phyloP scores from a whole-genome alignment of 2,329 filamentous ascomycete species.

The Apiospora koreana region DNA sequence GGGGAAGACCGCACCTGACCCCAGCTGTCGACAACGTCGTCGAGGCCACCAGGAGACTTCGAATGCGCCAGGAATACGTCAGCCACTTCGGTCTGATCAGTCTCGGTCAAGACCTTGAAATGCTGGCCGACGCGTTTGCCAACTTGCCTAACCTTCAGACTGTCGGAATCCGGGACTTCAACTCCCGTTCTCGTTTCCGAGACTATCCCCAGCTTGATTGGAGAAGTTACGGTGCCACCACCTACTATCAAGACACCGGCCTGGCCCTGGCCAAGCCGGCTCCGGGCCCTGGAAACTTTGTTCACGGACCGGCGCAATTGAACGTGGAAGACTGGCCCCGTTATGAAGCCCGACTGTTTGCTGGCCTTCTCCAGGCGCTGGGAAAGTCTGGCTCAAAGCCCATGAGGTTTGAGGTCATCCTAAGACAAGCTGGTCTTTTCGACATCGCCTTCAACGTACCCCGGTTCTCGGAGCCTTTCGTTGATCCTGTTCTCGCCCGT shows the following conservation, averaged over 20 bases:
- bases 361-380: slow-evolving; percentile 43
- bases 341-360: slow-evolving; percentile 39
- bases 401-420: slow-evolving; percentile 49
- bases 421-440: slow-evolving; percentile 35
- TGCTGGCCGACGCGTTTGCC: slow-evolving; percentile 58
- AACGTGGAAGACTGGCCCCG: slow-evolving; percentile 1
- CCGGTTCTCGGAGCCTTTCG: slow-evolving; percentile 34
- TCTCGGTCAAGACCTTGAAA: slow-evolving; percentile 49
- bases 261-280: slow-evolving; percentile 4
- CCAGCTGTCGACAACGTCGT: slow-evolving; percentile 26
- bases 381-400: slow-evolving; percentile 39
- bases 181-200: slow-evolving; percentile 48
- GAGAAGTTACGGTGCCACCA: slow-evolving; percentile 55
- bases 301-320: not conserved
- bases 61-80: slow-evolving; percentile 25
- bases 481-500: slow-evolving; percentile 42
- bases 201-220: slow-evolving; percentile 45
- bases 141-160: slow-evolving; percentile 56
- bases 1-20: not conserved
- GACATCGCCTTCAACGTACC: slow-evolving; percentile 50
- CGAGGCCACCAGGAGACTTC: slow-evolving; percentile 21
- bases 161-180: slow-evolving; percentile 61
- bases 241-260: slow-evolving; percentile 38
- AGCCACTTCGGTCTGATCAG: slow-evolving; percentile 34
- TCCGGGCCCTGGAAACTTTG: slow-evolving; percentile 10